These are phyloP conservation scores for Cryptosporidium canis DNA, from an alignment of 169 alveolate species.

Conservation along the genomic window DNA sequence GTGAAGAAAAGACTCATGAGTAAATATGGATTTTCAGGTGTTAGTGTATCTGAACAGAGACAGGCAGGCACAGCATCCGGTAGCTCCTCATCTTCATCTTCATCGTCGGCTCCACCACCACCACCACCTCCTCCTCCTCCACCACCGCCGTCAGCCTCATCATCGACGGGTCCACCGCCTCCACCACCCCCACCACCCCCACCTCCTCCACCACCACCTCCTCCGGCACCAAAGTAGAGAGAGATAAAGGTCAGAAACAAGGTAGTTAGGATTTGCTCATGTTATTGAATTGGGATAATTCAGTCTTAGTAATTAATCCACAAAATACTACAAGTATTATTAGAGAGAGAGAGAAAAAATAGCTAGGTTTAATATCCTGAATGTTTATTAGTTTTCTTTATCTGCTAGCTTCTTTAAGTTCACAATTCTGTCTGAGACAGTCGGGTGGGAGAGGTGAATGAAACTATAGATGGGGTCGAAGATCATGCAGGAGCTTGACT, in stretches of 20 bases:
- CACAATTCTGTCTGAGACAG: constrained; percentile 29
- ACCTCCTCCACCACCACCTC: background rate
- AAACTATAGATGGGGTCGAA: constrained; percentile 47
- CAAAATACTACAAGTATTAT: background rate
- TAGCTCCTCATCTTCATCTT: background rate
- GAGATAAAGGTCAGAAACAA: background rate
- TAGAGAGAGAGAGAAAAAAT: background rate
- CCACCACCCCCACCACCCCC: constrained; percentile 32
- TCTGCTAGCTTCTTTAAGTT: background rate
- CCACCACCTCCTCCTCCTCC: background rate
- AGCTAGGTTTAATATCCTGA: background rate
- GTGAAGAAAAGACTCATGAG: no score
- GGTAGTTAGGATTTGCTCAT: background rate
- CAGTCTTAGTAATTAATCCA: background rate
- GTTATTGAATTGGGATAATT: background rate
- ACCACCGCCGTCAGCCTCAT: background rate
- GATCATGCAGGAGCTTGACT: constrained; percentile 34
- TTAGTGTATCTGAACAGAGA: no score
- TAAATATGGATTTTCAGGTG: no score
- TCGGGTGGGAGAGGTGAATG: constrained; percentile 50
- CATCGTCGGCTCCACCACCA: background rate
- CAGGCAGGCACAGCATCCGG: background rate
- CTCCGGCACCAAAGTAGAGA: background rate
- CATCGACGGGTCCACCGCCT: background rate
- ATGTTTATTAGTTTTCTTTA: background rate